Evolutionary conservation across 2,329 filamentous ascomycete species (phyloP), one percentile per base, ranked within the genome.

Genomic region (Penicillium crustosum): DNA sequence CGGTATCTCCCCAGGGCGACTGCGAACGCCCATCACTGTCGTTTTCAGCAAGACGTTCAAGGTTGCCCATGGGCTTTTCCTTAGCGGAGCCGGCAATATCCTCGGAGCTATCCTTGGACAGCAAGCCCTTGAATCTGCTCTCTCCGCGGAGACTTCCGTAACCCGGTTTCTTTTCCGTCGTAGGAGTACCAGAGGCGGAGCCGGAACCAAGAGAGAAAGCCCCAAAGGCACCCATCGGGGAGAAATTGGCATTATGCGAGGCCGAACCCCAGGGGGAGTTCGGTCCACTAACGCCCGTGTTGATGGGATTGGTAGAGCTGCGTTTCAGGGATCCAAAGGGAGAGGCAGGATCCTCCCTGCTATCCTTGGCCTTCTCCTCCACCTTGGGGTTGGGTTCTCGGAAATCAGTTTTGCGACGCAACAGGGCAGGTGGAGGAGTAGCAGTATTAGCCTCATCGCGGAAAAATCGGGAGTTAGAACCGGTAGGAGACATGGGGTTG

Each of bases 181-280:
- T 76, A 7, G 83, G 76, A 19, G 83, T 79, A 35, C 82, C 81
- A 35, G 80, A 77, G 48, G 78, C 76, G 31, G 80, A 77, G 48
- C 78, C 76, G 38, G 72, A 75, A 13, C 77, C 78, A 52, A 95
- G 75, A n/a, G 89, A 88, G 74, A 97, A 97, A 68, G 87, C 94
- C 12, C 93, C 93, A 75, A 99, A 99, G 23, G 88, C 88, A 35
- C 93, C 92, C 81, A 93, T 89, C 2, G 87, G 85, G 7, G 87
- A 83, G 66, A 90, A 86, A 13, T 85, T 83, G 43, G 87, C 83
- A 49, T 80, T 81, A 54, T 85, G 84, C 23, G 85, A 82, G 15
- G 84, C 82, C 31, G 83, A 77, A 23, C 82, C 79, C 84, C 85
- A 89, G 9, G 84, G 82, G 15, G 83, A 85, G 39, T 77, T 74